These are phyloP conservation scores for Citrus hindsii DNA, from an alignment of 345 rosid species.

Conservation along the genomic window DNA sequence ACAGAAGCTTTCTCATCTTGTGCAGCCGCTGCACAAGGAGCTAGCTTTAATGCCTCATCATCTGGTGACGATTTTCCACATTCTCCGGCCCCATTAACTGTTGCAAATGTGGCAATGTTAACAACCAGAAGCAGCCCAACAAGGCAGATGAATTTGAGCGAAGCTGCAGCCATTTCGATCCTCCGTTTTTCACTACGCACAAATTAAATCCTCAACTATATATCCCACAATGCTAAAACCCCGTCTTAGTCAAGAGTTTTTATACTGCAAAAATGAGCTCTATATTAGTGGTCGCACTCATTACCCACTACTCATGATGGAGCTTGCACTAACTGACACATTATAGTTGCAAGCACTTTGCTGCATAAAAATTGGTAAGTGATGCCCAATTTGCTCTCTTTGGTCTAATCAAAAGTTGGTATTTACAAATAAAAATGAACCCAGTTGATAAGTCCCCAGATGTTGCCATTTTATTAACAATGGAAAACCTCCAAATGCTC, in stretches of 20 bases:
- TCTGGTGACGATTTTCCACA: conserved; percentile 39
- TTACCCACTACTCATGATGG: conserved; percentile 30
- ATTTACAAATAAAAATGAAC: neutral
- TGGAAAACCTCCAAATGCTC: neutral
- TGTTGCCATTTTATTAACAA: conserved; percentile 11
- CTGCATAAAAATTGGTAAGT: neutral
- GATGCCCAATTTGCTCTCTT: neutral
- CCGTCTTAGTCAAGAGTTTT: neutral
- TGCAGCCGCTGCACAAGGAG: conserved; percentile 35
- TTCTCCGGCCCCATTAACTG: conserved; percentile 32
- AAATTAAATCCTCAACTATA: neutral
- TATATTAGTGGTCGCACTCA: conserved; percentile 5
- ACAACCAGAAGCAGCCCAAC: conserved; percentile 21
- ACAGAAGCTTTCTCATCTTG: conserved; percentile 31
- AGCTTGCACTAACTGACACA: conserved; percentile 25
- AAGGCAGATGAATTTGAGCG: conserved; percentile 22
- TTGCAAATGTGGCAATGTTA: conserved; percentile 1
- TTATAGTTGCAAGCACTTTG: conserved; percentile 20
- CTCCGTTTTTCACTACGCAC: neutral
- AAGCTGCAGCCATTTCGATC: conserved; percentile 19
- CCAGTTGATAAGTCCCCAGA: neutral
- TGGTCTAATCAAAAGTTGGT: conserved; percentile 7
- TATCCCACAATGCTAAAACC: neutral
- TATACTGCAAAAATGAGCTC: conserved; percentile 24
- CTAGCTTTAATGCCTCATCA: conserved; percentile 33